Base-by-base conservation (phyloP, 2,329 filamentous ascomycete genomes). In the Lachnellula willkommii region DNA sequence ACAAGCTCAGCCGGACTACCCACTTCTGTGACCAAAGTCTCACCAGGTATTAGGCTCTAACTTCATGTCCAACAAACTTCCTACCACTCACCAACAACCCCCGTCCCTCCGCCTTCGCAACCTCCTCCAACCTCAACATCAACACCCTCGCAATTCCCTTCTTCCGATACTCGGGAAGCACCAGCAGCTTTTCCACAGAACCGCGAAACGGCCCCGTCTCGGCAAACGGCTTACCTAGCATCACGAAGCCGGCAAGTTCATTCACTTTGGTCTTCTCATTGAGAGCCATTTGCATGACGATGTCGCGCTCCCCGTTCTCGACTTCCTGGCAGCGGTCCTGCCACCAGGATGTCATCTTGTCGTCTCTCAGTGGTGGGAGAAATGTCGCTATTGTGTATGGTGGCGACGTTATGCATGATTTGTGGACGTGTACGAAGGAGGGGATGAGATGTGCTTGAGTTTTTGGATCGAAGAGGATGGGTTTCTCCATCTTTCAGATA, bases 331-430 rank as follows among this genome's bases (percentile, higher is more conserved):
- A 76, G 24, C 75, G 71, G 22, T 75, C 73, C 63, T 78, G 77
- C 83, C 82, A 86, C 75, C 78, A 85, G 8, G 71, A 62, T 32
- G 80, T 71, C 40, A 86, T 77, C 65, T 80, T 81, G 39, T 77
- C 73, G 65, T 81, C 74, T 48, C 76, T 76, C 36, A 85, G 71
- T 0, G 83, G 82, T n/a, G 81, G 80, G 14, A 83, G 72, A 65
- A 85, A 86, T 4, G 76, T 80, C 26, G 79, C 79, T 37, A 82
- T 75, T 59, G 77, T 79, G 64, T 76, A 73, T 20, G 60, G 69
- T 83, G 81, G 57, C 12, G 77, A 72, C 4, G 77, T 79, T 66
- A 87, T 82, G 70, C 82, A 84, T 14, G 77, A 75, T 56, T 75
- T 78, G 61, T 85, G 83, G 24, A 86, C 74, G 47, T 76, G 75